Evolutionary conservation across 139 green algal species (phyloP).

Genomic region (Microglena sp.): DNA sequence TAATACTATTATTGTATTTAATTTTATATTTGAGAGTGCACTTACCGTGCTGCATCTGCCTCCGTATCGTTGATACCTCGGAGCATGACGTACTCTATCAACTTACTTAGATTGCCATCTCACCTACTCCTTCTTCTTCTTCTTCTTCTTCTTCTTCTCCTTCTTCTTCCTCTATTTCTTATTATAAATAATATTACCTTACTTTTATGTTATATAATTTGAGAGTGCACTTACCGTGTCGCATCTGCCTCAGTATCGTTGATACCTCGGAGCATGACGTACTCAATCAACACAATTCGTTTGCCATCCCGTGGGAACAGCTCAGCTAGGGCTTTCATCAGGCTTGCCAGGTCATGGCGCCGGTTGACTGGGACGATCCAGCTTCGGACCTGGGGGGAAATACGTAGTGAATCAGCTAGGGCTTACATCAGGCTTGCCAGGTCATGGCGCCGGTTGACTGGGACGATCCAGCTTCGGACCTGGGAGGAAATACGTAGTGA

Average conservation of each 20-base stretch:
- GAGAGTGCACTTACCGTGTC: not conserved
- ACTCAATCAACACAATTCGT: slow-evolving; percentile 75
- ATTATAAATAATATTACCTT: too few relatives aligned
- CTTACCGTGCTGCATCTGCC: slow-evolving; percentile 11
- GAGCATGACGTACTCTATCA: slow-evolving; percentile 92
- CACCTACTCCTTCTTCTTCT: not conserved
- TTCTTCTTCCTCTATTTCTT: too few relatives aligned
- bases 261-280: slow-evolving; percentile 75
- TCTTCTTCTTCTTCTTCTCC: too few relatives aligned
- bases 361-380: slow-evolving; percentile 85
- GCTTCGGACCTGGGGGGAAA: slow-evolving; percentile 32
- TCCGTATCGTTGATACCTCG: slow-evolving; percentile 68
- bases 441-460: slow-evolving; percentile 70
- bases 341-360: slow-evolving; percentile 29
- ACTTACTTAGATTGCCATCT: not conserved
- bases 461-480: slow-evolving; percentile 72
- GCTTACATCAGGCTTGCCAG: slow-evolving; percentile 26
- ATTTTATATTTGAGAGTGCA: too few relatives aligned
- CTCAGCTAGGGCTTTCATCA: slow-evolving; percentile 16
- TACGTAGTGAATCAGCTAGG: slow-evolving; percentile 9
- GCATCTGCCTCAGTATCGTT: slow-evolving; percentile 62
- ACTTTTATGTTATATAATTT: too few relatives aligned
- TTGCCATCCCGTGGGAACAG: slow-evolving; percentile 18
- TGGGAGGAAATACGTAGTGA: not conserved
- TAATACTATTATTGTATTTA: too few relatives aligned